Conservation (phyloP, 2,329 filamentous ascomycete species). For the Didymella keratinophila region DNA sequence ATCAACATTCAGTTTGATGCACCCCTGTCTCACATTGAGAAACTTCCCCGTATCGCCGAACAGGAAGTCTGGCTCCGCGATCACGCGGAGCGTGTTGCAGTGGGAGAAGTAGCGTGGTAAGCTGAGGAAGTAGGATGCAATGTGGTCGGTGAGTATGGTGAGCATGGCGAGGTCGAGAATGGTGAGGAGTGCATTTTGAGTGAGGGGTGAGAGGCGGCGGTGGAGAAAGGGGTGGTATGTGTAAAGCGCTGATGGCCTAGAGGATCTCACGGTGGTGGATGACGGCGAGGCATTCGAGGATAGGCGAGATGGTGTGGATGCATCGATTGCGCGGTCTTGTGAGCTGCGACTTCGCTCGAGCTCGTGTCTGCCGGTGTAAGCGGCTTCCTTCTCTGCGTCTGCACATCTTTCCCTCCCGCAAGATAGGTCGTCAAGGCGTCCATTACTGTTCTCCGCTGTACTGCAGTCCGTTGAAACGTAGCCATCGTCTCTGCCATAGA, state of each 20-base stretch:
- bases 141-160: constrained; percentile 18
- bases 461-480: too few species aligned
- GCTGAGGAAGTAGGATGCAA: constrained; percentile 19
- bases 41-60: neutral
- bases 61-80: neutral
- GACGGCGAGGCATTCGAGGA: neutral
- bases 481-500: constrained; percentile 4
- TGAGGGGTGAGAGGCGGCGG: neutral
- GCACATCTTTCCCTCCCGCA: neutral
- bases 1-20: constrained; percentile 11
- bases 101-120: constrained; percentile 12
- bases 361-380: neutral
- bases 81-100: constrained; percentile 6
- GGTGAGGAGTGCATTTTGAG: constrained; percentile 5
- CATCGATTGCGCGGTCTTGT: neutral
- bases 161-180: constrained; percentile 18
- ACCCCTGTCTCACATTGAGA: constrained; percentile 1
- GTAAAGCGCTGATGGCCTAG: neutral
- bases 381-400: neutral
- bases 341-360: neutral
- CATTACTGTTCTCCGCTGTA: neutral
- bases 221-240: constrained; percentile 15
- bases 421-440: too few species aligned
- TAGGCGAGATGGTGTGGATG: neutral
- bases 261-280: accelerated